Evolutionary conservation across 306 rosid species (phyloP), one percentile per base, ranked within the genome.

Genomic region (Herpetospermum pedunculosum): DNA sequence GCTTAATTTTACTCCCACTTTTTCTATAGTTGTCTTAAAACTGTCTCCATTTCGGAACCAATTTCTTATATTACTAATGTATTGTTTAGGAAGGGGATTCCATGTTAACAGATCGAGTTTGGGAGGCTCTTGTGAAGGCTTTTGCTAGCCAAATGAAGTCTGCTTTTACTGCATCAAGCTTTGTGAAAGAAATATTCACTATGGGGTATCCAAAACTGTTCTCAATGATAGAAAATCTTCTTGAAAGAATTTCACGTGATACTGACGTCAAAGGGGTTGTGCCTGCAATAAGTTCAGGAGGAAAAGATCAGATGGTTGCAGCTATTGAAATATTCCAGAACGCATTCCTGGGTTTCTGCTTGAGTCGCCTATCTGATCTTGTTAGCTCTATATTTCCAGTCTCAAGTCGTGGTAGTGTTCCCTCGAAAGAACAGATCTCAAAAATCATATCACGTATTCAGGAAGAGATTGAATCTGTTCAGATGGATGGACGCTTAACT

Each of bases 61-160:
- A 5, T 86, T 5, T 12, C 37, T 59, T 74, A 85, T 70, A 30
- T 80, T 32, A 14, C 54, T 29, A 57, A 44, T 43, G 86, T 32
- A 73, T 41, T 83, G 77, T 68, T 12, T 59, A 94, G 99, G 97
- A 94, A 88, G 97, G 96, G 73, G 99, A 94, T 80, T 78, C 84
- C 77, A 85, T 88, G 96, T 83, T 89, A 81, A 91, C 96, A 7
- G 92, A 86, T 76, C 82, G 99, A 62, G 89, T 94, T 32, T 91
- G 99, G 99, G 97, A 91, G 80, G 96, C 97, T 79, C 85, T 94
- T 78, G 89, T 88, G 69, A 94, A 91, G 87, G 95, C 96, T 78
- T 94, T 94, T 77, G 85, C 96, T 32, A 89, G 85, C 82, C 99
- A 94, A 80, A 94, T 91, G 96, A 94, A 94, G 85, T 94, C 99